Conservation (phyloP, 2,329 filamentous ascomycete species). For the Colletotrichum navitas region DNA sequence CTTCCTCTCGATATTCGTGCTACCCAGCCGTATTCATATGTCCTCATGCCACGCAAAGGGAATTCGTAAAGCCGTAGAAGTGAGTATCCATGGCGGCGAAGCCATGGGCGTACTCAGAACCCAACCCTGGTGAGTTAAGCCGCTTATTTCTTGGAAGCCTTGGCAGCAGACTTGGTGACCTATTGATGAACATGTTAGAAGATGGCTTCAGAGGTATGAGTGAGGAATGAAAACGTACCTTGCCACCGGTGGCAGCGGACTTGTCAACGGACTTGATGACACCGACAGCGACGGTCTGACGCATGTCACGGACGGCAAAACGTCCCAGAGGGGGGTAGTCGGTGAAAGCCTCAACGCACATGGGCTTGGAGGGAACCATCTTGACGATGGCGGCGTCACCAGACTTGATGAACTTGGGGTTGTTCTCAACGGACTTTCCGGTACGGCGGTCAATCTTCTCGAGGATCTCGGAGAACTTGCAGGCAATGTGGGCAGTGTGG, state of each 20-base stretch:
- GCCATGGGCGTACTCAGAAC: conserved; percentile 34
- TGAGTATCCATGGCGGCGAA: conserved; percentile 46
- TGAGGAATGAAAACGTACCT: conserved; percentile 61
- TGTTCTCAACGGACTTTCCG: conserved; percentile 92
- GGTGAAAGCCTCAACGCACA: conserved; percentile 99
- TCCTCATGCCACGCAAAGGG: conserved; percentile 60
- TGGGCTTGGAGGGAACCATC: conserved; percentile 99
- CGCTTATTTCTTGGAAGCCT: conserved; percentile 80
- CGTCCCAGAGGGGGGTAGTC: conserved; percentile 99
- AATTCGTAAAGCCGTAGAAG: conserved; percentile 61
- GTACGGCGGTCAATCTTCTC: conserved; percentile 99
- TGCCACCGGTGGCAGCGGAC: conserved; percentile 67
- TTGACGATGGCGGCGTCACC: conserved; percentile 99
- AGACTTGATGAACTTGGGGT: conserved; percentile 99
- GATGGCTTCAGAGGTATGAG: background rate
- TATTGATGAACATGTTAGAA: conserved; percentile 18
- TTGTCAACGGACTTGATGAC: conserved; percentile 92
- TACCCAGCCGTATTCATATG: conserved; percentile 55
- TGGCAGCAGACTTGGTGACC: conserved; percentile 78
- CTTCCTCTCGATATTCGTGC: conserved; percentile 59
- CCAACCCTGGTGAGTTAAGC: conserved; percentile 42
- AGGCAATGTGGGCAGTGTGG: conserved; percentile 99
- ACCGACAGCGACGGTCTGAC: conserved; percentile 90
- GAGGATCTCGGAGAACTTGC: conserved; percentile 99
- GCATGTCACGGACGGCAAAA: conserved; percentile 99